These are phyloP conservation scores for Pouteria campechiana DNA, from an alignment of 179 eudicot species.

Conservation along the genomic window DNA sequence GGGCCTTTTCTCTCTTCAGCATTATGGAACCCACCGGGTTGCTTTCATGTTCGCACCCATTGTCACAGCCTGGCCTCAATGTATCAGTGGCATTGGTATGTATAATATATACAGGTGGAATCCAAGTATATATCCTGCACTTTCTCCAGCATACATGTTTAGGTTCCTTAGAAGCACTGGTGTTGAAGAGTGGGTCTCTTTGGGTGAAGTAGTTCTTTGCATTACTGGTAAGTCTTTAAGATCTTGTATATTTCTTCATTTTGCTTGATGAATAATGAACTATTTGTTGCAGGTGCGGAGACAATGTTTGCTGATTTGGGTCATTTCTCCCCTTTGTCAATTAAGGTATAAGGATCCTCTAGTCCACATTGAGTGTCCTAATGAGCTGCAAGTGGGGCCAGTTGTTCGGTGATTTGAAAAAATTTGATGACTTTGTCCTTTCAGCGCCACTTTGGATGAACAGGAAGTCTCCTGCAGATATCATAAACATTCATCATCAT, in stretches of 20 bases:
- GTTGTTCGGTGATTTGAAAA: too few relatives aligned
- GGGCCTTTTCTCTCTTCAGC: conserved; percentile 46
- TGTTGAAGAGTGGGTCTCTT: conserved; percentile 55
- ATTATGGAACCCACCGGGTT: conserved; percentile 44
- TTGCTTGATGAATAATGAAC: conserved; percentile 4
- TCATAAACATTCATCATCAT: too few relatives aligned
- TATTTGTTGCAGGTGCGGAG: conserved; percentile 36
- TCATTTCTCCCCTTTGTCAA: conserved; percentile 50
- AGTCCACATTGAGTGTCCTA: too few relatives aligned
- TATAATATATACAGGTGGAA: conserved; percentile 52
- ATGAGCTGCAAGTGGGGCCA: too few relatives aligned
- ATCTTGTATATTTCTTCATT: not conserved
- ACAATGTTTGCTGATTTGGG: conserved; percentile 80
- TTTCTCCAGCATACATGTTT: conserved; percentile 53
- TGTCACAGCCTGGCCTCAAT: conserved; percentile 41
- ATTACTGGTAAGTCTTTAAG: conserved; percentile 42
- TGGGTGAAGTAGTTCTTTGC: conserved; percentile 69
- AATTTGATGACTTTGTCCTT: too few relatives aligned
- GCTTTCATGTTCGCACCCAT: conserved; percentile 56
- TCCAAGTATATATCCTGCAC: conserved; percentile 35
- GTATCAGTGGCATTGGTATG: conserved; percentile 44
- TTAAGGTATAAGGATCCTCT: conserved; percentile 61
- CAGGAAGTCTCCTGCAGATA: too few relatives aligned
- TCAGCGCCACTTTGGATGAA: too few relatives aligned
- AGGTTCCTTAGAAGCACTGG: conserved; percentile 42